phyloP scores from a whole-genome alignment of 331 rosid species.

The Spiraea crenata region DNA sequence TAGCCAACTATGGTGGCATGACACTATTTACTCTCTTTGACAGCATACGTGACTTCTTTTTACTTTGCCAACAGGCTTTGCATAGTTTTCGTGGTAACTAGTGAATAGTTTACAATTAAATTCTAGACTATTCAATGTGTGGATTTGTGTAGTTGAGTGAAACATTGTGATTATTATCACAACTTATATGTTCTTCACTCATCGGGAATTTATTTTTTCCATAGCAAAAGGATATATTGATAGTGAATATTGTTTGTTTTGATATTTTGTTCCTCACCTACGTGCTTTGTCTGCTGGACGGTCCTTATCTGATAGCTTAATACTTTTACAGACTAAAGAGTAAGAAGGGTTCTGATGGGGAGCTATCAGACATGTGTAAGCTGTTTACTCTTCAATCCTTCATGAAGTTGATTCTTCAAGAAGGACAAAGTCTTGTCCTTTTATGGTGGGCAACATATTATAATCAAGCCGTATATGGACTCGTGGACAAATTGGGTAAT shows the following conservation, averaged over 20 bases:
- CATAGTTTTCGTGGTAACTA: background rate
- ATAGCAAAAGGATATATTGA: background rate
- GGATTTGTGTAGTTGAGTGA: background rate
- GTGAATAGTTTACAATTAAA: background rate
- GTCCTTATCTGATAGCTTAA: conserved; percentile 1
- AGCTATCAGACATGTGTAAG: conserved; percentile 79
- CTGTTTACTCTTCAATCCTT: conserved; percentile 80
- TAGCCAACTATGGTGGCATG: background rate
- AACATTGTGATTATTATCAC: background rate
- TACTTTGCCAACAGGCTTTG: background rate
- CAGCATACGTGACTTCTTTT: background rate
- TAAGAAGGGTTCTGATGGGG: conserved; percentile 55
- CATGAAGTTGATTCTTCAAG: conserved; percentile 86
- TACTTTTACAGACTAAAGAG: conserved; percentile 56
- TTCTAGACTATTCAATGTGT: background rate
- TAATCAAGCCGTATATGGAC: conserved; percentile 89
- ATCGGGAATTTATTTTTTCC: background rate
- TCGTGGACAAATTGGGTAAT: conserved; percentile 87
- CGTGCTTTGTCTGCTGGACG: background rate
- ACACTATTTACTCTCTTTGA: background rate
- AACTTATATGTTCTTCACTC: background rate
- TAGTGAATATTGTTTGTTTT: background rate
- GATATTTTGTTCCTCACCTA: conserved; percentile 7
- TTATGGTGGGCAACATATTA: conserved; percentile 89
- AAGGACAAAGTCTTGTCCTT: conserved; percentile 95